Evolutionary conservation across 331 rosid genomes (phyloP).

Genomic region (Rhamnella rubrinervis): DNA sequence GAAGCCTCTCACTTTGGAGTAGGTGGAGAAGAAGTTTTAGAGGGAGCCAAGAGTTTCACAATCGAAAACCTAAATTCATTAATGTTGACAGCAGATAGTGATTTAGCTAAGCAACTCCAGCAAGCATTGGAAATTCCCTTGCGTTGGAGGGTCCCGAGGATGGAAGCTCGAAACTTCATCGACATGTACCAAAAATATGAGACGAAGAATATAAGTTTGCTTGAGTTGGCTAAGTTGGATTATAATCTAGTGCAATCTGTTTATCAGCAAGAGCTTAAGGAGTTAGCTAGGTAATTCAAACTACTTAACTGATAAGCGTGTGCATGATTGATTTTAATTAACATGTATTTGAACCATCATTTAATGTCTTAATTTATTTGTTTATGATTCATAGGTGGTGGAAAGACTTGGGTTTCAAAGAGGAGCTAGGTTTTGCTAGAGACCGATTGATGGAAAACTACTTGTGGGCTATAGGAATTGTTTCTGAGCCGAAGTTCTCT

Average conservation of each 20-base stretch:
- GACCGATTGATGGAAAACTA: constrained; percentile 40
- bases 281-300: constrained; percentile 18
- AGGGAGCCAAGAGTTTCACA: constrained; percentile 26
- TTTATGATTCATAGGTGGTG: constrained; percentile 29
- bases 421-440: constrained; percentile 24
- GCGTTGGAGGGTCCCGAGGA: constrained; percentile 29
- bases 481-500: constrained; percentile 25
- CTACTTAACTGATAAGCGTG: too few species aligned
- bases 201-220: constrained; percentile 22
- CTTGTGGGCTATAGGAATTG: constrained; percentile 29
- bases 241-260: constrained; percentile 35
- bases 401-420: constrained; percentile 23
- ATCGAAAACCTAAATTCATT: constrained; percentile 3
- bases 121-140: constrained; percentile 25
- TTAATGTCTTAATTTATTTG: too few species aligned
- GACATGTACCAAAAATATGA: constrained; percentile 12
- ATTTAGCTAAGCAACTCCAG: constrained; percentile 4
- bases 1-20: constrained; percentile 32
- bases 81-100: background rate
- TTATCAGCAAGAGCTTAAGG: constrained; percentile 27
- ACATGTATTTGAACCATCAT: too few species aligned
- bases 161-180: constrained; percentile 32
- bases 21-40: constrained; percentile 30
- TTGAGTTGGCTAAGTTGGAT: constrained; percentile 37
- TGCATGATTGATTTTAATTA: too few species aligned